Evolutionary conservation across 352 stramenopile genomes (phyloP), one percentile per base, ranked within the genome.

Genomic region (Thalassiosira hispida): DNA sequence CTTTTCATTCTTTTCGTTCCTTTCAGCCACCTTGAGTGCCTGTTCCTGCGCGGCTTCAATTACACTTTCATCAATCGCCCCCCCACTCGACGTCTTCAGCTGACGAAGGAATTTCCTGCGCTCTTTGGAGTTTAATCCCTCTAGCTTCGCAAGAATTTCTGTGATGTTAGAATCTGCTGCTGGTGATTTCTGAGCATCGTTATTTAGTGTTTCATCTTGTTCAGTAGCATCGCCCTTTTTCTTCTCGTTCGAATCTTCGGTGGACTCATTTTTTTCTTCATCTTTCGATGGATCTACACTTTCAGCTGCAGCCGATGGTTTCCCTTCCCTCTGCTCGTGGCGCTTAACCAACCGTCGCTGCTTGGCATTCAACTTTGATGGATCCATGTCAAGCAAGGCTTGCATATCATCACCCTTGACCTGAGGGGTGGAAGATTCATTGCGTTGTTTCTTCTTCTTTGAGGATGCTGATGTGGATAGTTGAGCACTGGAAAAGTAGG

Each of bases 321-420:
- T 47, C 0, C 22, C 57, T 22, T 81, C 73, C 47, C 88, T 64
- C 20, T 86, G 52, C 55, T 81, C 71, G 72, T 98, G 96, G 55
- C 98, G 98, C 29, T 98, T 96, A 2, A 93, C 66, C 63, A 92
- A 95, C 83, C 84, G 97, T 96, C 79, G 95, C 94, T 75, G 81
- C 90, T 79, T 93, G 35, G 91, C 94, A 97, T 76, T 93, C 83
- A 70, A 95, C 96, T 84, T 94, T 81, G 22, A 97, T 77, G 73
- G 95, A 91, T 71, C 75, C 40, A 80, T 96, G 89, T 22, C 95
- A 84, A 83, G 94, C 93, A 88, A 97, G 91, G 35, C 94, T 96
- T 67, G 90, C 69, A 99, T 97, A 8, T 92, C 87, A 49, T 83
- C 76, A 16, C 76, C 76, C 53, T 66, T 94, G 92, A 44, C 98